A percentile compares a stretch with the other conserved stretches of the same genome.
These are phyloP conservation scores for Oryza meridionalis DNA, from an alignment of 176 grass and related monocot genomes.

Conservation along the genomic window DNA sequence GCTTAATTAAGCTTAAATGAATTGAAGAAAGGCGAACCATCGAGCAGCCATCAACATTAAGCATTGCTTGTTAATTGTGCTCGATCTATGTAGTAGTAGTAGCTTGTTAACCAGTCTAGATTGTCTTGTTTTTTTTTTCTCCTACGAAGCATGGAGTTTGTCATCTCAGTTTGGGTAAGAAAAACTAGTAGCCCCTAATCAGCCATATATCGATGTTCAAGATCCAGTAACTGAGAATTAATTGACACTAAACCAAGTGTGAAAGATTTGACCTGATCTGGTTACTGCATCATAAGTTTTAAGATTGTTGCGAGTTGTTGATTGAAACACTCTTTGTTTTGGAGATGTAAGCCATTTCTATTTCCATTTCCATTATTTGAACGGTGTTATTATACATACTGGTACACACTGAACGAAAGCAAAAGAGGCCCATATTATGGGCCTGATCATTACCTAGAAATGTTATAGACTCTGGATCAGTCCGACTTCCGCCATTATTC, in stretches of 20 bases:
- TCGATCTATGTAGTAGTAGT: background rate
- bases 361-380: too few species aligned
- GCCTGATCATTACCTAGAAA: background rate
- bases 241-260: background rate
- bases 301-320: background rate
- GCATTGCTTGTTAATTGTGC: background rate
- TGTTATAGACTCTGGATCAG: background rate
- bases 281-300: background rate
- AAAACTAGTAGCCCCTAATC: background rate
- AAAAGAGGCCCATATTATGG: background rate
- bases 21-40: background rate
- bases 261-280: background rate
- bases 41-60: background rate
- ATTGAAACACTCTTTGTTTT: background rate
- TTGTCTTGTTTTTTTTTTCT: background rate
- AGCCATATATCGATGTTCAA: background rate
- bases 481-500: background rate
- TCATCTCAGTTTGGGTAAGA: background rate
- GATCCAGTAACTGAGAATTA: background rate
- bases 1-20: background rate
- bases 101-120: background rate
- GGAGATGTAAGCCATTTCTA: too few species aligned
- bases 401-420: background rate
- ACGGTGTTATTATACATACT: too few species aligned
- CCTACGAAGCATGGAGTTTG: background rate